A percentile compares a stretch with the other conserved stretches of the same genome.
phyloP scores from a whole-genome alignment of 768 basidiomycete genomes.

The Leccinum subgranulosum region DNA sequence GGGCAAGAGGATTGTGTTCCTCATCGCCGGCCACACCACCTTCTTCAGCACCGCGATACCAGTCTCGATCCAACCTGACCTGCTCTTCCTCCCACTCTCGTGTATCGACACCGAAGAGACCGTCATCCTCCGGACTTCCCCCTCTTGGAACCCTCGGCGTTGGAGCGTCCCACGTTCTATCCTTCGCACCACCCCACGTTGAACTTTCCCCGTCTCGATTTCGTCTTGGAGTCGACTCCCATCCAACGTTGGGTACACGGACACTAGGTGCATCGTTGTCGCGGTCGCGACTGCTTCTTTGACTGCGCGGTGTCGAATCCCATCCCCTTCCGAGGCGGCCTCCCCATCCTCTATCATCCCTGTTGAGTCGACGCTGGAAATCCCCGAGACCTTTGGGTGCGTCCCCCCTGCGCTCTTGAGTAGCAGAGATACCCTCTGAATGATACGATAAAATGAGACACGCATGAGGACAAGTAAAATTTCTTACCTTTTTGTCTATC shows the following conservation, averaged over 20 bases:
- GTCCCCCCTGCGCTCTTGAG: constrained; percentile 52
- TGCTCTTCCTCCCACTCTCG: constrained; percentile 99
- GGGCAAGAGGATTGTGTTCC: constrained; percentile 88
- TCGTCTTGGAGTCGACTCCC: constrained; percentile 88
- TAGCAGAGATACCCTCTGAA: constrained; percentile 69
- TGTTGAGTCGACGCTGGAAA: constrained; percentile 89
- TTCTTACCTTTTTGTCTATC: constrained; percentile 65
- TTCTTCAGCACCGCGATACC: constrained; percentile 93
- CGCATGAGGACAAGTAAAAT: background rate
- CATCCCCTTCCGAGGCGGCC: constrained; percentile 39
- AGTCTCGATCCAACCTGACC: constrained; percentile 85
- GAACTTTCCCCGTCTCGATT: constrained; percentile 50
- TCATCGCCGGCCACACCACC: constrained; percentile 84
- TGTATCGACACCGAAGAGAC: constrained; percentile 61
- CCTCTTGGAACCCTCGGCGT: constrained; percentile 70
- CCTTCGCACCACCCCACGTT: constrained; percentile 59
- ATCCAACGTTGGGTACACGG: constrained; percentile 86
- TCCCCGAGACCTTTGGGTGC: constrained; percentile 82
- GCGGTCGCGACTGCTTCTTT: constrained; percentile 39
- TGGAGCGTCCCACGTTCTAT: constrained; percentile 77
- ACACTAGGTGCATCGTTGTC: constrained; percentile 73
- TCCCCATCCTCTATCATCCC: constrained; percentile 55
- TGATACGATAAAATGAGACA: background rate
- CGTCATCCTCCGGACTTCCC: constrained; percentile 68
- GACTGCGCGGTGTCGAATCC: constrained; percentile 63